Evolutionary conservation across 305 asterid genomes (phyloP).

Genomic region (Withania somnifera): DNA sequence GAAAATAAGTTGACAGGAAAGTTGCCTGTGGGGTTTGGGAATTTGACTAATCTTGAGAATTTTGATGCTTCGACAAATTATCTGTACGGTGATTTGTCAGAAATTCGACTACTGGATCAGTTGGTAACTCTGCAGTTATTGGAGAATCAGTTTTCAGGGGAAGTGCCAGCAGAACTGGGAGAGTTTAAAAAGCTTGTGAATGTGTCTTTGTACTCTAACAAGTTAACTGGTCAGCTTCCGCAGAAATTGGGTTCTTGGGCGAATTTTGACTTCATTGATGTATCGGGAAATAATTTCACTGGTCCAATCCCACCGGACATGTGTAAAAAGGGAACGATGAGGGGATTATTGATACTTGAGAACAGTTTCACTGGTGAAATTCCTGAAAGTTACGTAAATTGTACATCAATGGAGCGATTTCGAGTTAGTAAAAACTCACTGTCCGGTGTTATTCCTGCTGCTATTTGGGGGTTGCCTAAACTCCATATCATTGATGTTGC

Average conservation of each 20-base stretch:
- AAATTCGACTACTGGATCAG: constrained; percentile 38
- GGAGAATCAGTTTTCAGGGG: constrained; percentile 57
- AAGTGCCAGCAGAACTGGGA: constrained; percentile 63
- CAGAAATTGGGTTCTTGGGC: constrained; percentile 72
- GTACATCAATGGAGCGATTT: constrained; percentile 42
- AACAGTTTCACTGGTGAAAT: constrained; percentile 72
- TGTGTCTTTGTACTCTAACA: constrained; percentile 53
- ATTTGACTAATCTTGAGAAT: constrained; percentile 42
- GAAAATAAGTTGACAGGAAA: constrained; percentile 38
- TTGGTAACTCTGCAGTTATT: constrained; percentile 54
- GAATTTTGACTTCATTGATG: constrained; percentile 50
- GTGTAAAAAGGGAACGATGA: constrained; percentile 67
- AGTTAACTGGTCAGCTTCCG: constrained; percentile 58
- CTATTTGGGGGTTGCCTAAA: constrained; percentile 70
- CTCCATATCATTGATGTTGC: constrained; percentile 43
- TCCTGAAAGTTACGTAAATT: constrained; percentile 48
- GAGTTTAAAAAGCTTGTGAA: constrained; percentile 47
- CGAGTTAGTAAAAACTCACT: constrained; percentile 59
- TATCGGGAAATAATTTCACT: constrained; percentile 57
- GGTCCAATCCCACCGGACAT: constrained; percentile 87
- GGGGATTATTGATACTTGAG: constrained; percentile 38
- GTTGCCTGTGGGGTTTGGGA: constrained; percentile 60
- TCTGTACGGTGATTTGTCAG: constrained; percentile 50
- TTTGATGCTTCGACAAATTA: constrained; percentile 62
- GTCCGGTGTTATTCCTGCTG: constrained; percentile 58